Conservation (phyloP, 371 early-diverging fungal genomes). For the Hamiltosporidium tvaerminnensis region DNA sequence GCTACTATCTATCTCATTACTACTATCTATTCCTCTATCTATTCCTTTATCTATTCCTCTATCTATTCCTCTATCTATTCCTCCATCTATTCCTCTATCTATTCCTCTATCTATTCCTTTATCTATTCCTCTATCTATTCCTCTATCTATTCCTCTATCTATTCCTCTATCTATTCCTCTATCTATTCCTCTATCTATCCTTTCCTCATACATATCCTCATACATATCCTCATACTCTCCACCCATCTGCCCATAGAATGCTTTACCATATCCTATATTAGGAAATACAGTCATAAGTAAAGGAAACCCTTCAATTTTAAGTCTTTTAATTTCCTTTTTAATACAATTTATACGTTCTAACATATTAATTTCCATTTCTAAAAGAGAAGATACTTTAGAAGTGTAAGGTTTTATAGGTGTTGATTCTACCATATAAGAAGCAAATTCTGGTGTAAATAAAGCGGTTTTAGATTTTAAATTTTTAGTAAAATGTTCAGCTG, state of each 20-base stretch:
- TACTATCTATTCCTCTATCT: background rate
- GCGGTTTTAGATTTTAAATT: background rate
- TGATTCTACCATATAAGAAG: conserved; percentile 45
- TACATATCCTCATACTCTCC: too few relatives aligned
- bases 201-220: too few relatives aligned
- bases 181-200: background rate
- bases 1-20: conserved; percentile 5
- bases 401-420: conserved; percentile 22
- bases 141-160: background rate
- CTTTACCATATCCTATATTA: too few relatives aligned
- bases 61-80: background rate
- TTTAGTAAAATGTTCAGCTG: background rate
- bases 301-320: too few relatives aligned
- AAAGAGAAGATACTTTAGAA: conserved; percentile 8
- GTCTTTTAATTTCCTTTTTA: too few relatives aligned
- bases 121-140: background rate
- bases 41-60: background rate
- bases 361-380: conserved; percentile 19
- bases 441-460: conserved; percentile 23
- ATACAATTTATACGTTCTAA: conserved; percentile 10
- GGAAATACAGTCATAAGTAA: too few relatives aligned
- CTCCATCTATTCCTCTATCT: background rate
- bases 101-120: background rate
- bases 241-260: too few relatives aligned
- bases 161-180: background rate